Base-by-base conservation (phyloP, 495 filamentous ascomycete genomes). In the Hypoxylon crocopeplum region DNA sequence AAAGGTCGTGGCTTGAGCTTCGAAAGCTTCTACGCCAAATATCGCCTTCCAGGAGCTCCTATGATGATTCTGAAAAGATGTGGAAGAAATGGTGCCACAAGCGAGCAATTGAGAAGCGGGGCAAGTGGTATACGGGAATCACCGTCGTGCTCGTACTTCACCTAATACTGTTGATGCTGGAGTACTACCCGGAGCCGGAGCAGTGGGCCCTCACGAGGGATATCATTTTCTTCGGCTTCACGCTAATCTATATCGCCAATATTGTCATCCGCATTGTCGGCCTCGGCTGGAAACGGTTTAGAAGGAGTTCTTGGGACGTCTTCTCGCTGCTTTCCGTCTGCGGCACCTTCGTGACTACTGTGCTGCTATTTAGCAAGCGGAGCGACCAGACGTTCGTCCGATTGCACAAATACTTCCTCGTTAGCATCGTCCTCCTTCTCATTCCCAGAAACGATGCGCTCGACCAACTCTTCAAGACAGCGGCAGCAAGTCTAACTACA, bases 391-490 rank as follows among this genome's bases (percentile, higher is more conserved):
- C 83, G 12, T 92, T 91, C 64, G 77, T 84, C 34, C 89, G 89
- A 66, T 72, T 97, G 21, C 92, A 97, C 75, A 98, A 98, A 72
- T 82, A 96, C 13, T 97, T 96, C 70, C 78, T 99, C 33, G 94
- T 98, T 39, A 87, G 91, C 16, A 87, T 98, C 54, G 87, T 94
- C 1, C 82, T 98, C 16, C 79, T 99, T 54, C 85, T 99, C 38
- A 99, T 99, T 51, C 94, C 94, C 7, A 84, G 94, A 5, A 99
- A 98, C 72, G 94, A 99, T 60, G 92, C 96, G 40, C 86, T 99
- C 8, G 94, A 99, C 68, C 94, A 99, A 71, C 86, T 99, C 5
- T 99, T 98, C 84, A 99, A 99, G 75, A 99, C 94, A 12, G 95
- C 95, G 2, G 95, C 94, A n/a, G 94, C 94, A 34, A 92, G 88